Base-by-base conservation (phyloP, 2,329 filamentous ascomycete species). In the Aspergillus floridensis region DNA sequence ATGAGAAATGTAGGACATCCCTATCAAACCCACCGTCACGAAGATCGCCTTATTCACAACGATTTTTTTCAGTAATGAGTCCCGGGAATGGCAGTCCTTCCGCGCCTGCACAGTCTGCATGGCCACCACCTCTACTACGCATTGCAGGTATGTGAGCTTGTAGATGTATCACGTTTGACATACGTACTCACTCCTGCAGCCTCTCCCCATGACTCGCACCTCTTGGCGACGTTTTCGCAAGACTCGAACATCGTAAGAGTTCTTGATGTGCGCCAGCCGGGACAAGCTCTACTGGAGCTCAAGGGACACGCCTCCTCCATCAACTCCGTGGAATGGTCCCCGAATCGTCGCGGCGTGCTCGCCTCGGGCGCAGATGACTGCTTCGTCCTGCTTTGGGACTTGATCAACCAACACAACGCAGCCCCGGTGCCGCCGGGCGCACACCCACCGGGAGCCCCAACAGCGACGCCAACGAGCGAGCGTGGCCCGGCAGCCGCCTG, bases 321-420 rank as follows among this genome's bases (percentile, higher is more conserved):
- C 59, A 98, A 96, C 77, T 95, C 90, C 70, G 90, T 98, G 60
- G 95, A 99, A 78, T 99, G 95, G 95, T 96, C 92, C 8, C 93
- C 92, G 0, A 85, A 87, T 57, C 86, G 93, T 60, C 85, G 95
- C 68, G 95, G 95, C 24, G 90, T 93, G 65, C 85, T 99, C 19
- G 93, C 93, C 16, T 96, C 92, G 0, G 95, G 95, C 35, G 95
- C 84, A 5, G 95, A 99, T 70, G 95, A 99, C 75, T 93, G 88
- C 64, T 86, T 95, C 66, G 93, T 98, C 2, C 82, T 98, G 32
- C 83, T 97, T 16, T 99, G 95, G 95, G 95, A 99, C 75, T 81
- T 99, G 10, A 83, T 97, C 64, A 93, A 90, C 68, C 83, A 83
- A 48, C 78, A 82, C 56, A 83, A 83, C 59, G 77, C 80, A 11